A percentile compares a stretch with the other conserved stretches of the same genome.
Evolutionary conservation across 306 rosid genomes (phyloP).

Genomic region (Macrotyloma uniflorum): DNA sequence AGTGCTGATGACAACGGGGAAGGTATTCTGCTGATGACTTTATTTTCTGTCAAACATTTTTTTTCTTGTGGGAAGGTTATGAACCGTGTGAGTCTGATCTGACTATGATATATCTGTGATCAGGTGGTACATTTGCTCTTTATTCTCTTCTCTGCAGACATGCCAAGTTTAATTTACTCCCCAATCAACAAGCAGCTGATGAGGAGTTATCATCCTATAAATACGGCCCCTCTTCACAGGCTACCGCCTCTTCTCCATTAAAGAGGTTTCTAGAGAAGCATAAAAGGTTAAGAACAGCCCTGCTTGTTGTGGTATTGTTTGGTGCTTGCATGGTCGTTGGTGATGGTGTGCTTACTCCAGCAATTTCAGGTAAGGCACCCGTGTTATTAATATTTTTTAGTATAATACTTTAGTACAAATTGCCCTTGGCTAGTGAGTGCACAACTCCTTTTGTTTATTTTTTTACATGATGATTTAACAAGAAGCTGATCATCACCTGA

Average conservation of each 20-base stretch:
- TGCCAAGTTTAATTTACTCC: slow-evolving; percentile 82
- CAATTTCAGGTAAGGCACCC: slow-evolving; percentile 72
- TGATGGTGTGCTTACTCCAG: slow-evolving; percentile 90
- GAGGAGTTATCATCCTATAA: slow-evolving; percentile 81
- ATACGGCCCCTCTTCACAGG: slow-evolving; percentile 76
- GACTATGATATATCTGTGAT: slow-evolving; percentile 27
- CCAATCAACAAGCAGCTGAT: slow-evolving; percentile 92
- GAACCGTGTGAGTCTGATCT: slow-evolving; percentile 11
- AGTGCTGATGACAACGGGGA: slow-evolving; percentile 88
- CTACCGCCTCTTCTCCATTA: slow-evolving; percentile 52
- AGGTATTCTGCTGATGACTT: slow-evolving; percentile 51
- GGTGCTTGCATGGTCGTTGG: slow-evolving; percentile 95
- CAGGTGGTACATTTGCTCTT: slow-evolving; percentile 94
- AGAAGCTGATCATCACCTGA: slow-evolving; percentile 4
- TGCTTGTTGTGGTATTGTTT: slow-evolving; percentile 70
- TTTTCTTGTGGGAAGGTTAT: background rate
- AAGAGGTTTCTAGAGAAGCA: slow-evolving; percentile 84
- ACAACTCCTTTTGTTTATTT: background rate
- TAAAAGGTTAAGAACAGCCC: slow-evolving; percentile 68
- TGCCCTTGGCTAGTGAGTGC: background rate
- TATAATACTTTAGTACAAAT: slow-evolving; percentile 3
- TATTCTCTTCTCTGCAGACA: slow-evolving; percentile 87
- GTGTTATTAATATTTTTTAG: background rate
- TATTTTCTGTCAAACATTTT: background rate
- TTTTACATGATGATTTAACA: background rate